Base-by-base conservation (phyloP, 2,329 filamentous ascomycete genomes). In the Phaeophleospora eucalypticola region DNA sequence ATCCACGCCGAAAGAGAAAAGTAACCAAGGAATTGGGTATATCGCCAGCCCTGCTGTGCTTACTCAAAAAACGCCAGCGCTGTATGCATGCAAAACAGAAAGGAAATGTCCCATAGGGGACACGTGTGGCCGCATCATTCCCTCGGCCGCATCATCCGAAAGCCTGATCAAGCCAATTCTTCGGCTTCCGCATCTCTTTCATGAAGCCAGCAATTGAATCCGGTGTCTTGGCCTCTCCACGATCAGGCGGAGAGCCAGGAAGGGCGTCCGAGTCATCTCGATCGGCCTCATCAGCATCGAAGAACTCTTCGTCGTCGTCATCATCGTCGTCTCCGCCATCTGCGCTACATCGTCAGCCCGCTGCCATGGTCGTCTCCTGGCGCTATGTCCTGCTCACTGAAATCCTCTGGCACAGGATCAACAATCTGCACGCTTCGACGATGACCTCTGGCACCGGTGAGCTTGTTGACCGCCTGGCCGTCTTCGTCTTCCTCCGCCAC, bases 391-490 rank as follows among this genome's bases (percentile, higher is more conserved):
- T 51, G 44, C 52, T 54, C 52, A 54, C 52, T 50, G 41, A 41
- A 36, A 21, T 44, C 44, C 33, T 47, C 45, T 19, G 54, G 45
- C 9, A 54, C 52, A 16, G 54, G 52, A 24, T 57, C 54, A 21
- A 53, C 47, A 35, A 57, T 51, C 38, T 57, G 54, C 27, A 55
- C 54, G 29, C 52, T 55, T 24, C 52, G 54, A 35, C 52, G 47
- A 27, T 45, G 20, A 34, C 47, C 49, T 38, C 46, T 41, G 17
- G 49, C 42, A 17, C 49, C 47, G 36, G 47, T 45, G 9, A 37
- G 36, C n/a, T 46, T 40, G 40, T 35, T 44, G 16, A 45, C 41
- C 32, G 52, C 39, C 20, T 41, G 40, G 17, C 52, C 49, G 16
- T 41, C 34, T 2, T 41, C 41, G 39, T 51, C 43, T 9, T 46